phyloP scores from a whole-genome alignment of 371 early-diverging fungal genomes.

The Catenaria anguillulae region DNA sequence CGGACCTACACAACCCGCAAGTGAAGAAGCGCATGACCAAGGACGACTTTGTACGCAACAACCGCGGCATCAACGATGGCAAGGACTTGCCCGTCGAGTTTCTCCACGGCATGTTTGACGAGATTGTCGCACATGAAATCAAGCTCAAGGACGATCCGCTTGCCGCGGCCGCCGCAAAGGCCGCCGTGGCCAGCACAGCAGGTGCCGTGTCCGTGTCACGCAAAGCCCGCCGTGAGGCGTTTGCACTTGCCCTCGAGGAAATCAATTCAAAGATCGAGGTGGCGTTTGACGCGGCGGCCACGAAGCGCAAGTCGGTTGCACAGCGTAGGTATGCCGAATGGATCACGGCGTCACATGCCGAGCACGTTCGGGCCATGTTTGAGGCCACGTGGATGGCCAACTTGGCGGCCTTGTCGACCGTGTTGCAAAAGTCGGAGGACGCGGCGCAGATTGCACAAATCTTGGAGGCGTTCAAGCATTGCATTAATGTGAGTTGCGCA shows the following conservation, averaged over 20 bases:
- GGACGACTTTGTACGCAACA: conserved; percentile 83
- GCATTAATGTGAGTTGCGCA: conserved; percentile 58
- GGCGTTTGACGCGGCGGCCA: neutral
- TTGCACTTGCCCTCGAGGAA: conserved; percentile 7
- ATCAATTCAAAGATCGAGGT: conserved; percentile 9
- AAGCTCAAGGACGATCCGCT: conserved; percentile 69
- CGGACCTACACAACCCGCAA: conserved; percentile 84
- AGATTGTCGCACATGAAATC: conserved; percentile 72
- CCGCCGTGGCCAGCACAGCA: conserved; percentile 33
- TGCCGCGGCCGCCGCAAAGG: conserved; percentile 7
- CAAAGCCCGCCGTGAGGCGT: neutral
- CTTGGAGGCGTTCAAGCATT: conserved; percentile 64
- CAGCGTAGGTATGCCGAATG: conserved; percentile 21
- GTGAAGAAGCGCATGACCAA: conserved; percentile 84
- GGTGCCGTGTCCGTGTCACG: neutral
- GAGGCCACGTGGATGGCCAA: conserved; percentile 79
- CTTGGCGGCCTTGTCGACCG: conserved; percentile 65
- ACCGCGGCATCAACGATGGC: conserved; percentile 82
- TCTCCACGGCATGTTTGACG: conserved; percentile 58
- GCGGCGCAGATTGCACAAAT: conserved; percentile 45
- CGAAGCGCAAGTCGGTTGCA: too few relatives aligned
- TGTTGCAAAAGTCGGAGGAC: conserved; percentile 67
- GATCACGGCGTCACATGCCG: conserved; percentile 49
- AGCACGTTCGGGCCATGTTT: conserved; percentile 86
- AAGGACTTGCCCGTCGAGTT: conserved; percentile 53